Evolutionary conservation across 2,329 filamentous ascomycete genomes (phyloP).

Genomic region (Penicillium concentricum): DNA sequence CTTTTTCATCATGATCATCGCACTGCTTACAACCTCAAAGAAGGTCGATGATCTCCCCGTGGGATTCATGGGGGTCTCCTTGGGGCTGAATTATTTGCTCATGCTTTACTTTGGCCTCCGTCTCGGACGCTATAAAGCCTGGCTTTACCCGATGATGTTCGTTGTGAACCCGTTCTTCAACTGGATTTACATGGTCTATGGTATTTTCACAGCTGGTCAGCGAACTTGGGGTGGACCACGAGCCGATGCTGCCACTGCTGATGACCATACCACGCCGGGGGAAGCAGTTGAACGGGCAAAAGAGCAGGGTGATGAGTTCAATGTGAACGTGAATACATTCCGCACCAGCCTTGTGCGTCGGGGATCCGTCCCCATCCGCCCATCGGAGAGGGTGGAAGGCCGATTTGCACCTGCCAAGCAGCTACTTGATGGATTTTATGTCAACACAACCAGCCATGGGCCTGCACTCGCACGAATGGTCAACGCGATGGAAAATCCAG

Average conservation of each 20-base stretch:
- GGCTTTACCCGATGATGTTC: constrained; percentile 95
- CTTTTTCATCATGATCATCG: constrained; percentile 90
- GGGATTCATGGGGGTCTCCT: constrained; percentile 87
- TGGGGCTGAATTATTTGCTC: constrained; percentile 89
- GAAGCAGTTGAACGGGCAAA: constrained; percentile 82
- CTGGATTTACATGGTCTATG: constrained; percentile 97
- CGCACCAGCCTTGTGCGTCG: constrained; percentile 45
- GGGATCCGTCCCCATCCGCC: constrained; percentile 63
- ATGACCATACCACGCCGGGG: constrained; percentile 71
- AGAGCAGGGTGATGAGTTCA: constrained; percentile 79
- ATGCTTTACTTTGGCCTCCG: constrained; percentile 95
- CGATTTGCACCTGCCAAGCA: constrained; percentile 72
- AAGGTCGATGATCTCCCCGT: constrained; percentile 77
- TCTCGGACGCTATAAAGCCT: constrained; percentile 85
- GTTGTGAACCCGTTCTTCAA: constrained; percentile 95
- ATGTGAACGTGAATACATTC: constrained; percentile 85
- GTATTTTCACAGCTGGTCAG: constrained; percentile 90
- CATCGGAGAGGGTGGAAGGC: constrained; percentile 72
- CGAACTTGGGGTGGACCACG: constrained; percentile 94
- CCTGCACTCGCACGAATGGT: constrained; percentile 54
- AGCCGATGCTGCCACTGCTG: constrained; percentile 80
- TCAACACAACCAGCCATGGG: constrained; percentile 67
- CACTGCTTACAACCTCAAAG: constrained; percentile 80
- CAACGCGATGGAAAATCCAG: constrained; percentile 41
- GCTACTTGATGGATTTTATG: constrained; percentile 67